These are phyloP conservation scores for Coriaria nepalensis DNA, from an alignment of 306 rosid species.

Conservation along the genomic window DNA sequence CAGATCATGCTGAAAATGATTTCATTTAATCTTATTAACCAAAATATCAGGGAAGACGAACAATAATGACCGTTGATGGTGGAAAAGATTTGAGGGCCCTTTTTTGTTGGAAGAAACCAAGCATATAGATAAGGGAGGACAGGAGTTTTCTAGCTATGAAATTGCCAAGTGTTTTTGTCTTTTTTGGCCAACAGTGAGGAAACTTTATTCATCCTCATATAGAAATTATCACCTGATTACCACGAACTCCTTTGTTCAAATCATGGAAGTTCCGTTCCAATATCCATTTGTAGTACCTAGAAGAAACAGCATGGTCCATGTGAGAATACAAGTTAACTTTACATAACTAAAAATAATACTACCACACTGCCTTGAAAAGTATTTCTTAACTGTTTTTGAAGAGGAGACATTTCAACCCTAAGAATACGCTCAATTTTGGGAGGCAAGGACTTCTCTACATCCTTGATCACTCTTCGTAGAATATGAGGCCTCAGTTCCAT, in stretches of 20 bases:
- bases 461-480: conserved; percentile 95
- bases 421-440: conserved; percentile 98
- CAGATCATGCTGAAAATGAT: too few species aligned
- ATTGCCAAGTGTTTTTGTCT: too few species aligned
- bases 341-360: conserved; percentile 1
- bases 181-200: too few species aligned
- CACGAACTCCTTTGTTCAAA: conserved; percentile 99
- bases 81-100: too few species aligned
- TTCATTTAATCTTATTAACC: too few species aligned
- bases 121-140: too few species aligned
- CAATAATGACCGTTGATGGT: too few species aligned
- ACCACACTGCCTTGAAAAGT: not conserved
- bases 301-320: conserved; percentile 14
- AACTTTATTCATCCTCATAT: too few species aligned
- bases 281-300: conserved; percentile 98
- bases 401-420: conserved; percentile 98
- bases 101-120: too few species aligned
- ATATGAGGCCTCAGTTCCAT: conserved; percentile 97
- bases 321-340: conserved; percentile 3
- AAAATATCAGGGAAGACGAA: too few species aligned
- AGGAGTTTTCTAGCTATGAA: too few species aligned
- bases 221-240: conserved; percentile 69
- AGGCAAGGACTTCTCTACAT: conserved; percentile 98
- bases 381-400: conserved; percentile 88
- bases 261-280: conserved; percentile 98